Conservation (phyloP, 2,329 filamentous ascomycete genomes). For the Cryphonectria naterciae region DNA sequence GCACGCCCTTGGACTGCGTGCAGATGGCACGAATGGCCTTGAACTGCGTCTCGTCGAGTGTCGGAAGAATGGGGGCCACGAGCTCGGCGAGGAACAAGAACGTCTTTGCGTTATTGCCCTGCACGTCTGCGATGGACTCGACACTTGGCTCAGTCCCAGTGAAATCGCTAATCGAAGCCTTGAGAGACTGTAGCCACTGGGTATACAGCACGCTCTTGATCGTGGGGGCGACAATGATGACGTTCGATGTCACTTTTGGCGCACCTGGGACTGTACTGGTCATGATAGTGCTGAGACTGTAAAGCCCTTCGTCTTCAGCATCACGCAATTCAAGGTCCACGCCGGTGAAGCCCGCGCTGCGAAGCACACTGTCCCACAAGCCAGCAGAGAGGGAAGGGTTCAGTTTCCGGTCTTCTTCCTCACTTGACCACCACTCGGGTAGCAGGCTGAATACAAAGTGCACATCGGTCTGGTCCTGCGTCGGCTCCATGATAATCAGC, state of each 20-base stretch:
- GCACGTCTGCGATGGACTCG: not conserved
- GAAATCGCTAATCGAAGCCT: not conserved
- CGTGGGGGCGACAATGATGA: not conserved
- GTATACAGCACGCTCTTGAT: not conserved
- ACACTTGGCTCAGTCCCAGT: not conserved
- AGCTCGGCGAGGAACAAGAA: not conserved
- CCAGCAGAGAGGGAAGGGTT: constrained; percentile 26
- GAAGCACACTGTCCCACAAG: constrained; percentile 16
- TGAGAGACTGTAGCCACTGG: not conserved
- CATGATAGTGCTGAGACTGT: constrained; percentile 4
- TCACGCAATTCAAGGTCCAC: constrained; percentile 16
- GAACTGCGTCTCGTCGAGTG: constrained; percentile 1
- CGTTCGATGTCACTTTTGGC: not conserved
- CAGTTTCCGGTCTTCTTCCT: not conserved
- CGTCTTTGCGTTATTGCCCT: not conserved
- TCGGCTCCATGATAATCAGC: constrained; percentile 35
- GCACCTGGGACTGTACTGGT: not conserved
- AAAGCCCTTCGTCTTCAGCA: not conserved
- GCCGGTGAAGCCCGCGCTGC: constrained; percentile 17
- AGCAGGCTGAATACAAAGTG: constrained; percentile 41
- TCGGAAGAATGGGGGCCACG: not conserved
- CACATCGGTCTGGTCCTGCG: constrained; percentile 21
- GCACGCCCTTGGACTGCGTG: constrained; percentile 9
- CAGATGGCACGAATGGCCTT: constrained; percentile 3
- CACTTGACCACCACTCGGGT: constrained; percentile 43